Evolutionary conservation across 2,329 filamentous ascomycete genomes (phyloP), one percentile per base, ranked within the genome.

Genomic region (Alternaria burnsii): DNA sequence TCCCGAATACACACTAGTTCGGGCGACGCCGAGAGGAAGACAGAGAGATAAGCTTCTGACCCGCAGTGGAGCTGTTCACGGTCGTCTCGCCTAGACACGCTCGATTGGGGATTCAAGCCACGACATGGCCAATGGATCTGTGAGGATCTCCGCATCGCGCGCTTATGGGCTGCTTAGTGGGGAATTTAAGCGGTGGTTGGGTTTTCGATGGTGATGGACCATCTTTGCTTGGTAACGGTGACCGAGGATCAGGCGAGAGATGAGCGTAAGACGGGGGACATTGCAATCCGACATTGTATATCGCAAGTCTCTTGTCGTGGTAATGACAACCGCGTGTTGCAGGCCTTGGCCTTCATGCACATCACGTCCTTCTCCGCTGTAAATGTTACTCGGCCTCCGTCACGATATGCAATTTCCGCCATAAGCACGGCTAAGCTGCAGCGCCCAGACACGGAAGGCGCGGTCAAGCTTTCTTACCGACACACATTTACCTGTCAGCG

Each of bases 371-470:
- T 26, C 8, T 34, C 20, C 32, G 26, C n/a, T 18, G 42, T 20
- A 24, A 48, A 32, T 28, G 22, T 5, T 34, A 14, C 20, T 9
- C n/a, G n/a, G 10, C 20, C 28, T 28, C 36, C 36, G 32, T 20
- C 52, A 34, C 2, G 16, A 28, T 12, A 22, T 30, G 30, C 42
- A 40, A 47, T 38, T 38, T 44, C 20, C 43, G 32, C 43, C 18
- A 20, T 16, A 52, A 54, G 48, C 26, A 22, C 14, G 42, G 32
- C 28, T n/a, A 52, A 28, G 32, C 34, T 52, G 47, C 43, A 46
- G 44, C 43, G 60, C 54, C 60, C 42, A 63, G 57, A 50, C 46
- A 36, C 38, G 55, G 60, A 58, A 61, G 60, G 60, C 42, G 57
- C 57, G 47, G 42, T 36, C 28, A 50, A 54, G 52, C 47, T 55